These are phyloP conservation scores for Angomonas ambiguus DNA, from an alignment of 208 protist species.

Conservation along the genomic window DNA sequence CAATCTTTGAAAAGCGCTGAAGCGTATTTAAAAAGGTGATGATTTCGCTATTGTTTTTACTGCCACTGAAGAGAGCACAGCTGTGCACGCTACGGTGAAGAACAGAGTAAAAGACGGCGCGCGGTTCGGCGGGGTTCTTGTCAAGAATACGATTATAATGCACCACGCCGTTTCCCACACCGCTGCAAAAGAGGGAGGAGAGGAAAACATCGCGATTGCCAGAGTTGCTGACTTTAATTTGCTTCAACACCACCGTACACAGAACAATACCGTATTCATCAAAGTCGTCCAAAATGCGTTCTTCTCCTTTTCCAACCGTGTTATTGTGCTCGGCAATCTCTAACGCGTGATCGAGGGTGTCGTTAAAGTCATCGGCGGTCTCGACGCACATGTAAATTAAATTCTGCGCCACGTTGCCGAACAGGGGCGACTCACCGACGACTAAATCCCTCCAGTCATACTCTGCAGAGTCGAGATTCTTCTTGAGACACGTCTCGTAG, in stretches of 20 bases:
- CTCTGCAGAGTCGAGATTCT: neutral
- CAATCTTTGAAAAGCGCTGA: constrained; percentile 58
- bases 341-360: constrained; percentile 43
- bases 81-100: constrained; percentile 61
- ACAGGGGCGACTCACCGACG: constrained; percentile 66
- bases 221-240: constrained; percentile 29
- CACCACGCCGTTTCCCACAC: constrained; percentile 59
- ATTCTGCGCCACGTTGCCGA: constrained; percentile 66
- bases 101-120: constrained; percentile 67
- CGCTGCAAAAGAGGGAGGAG: constrained; percentile 68
- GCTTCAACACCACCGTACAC: constrained; percentile 61
- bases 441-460: constrained; percentile 29
- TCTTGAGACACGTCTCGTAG: neutral
- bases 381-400: constrained; percentile 50
- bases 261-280: constrained; percentile 67
- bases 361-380: constrained; percentile 56
- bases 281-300: constrained; percentile 14
- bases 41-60: constrained; percentile 20
- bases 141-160: constrained; percentile 79
- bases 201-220: constrained; percentile 57
- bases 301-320: neutral
- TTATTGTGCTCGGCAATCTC: constrained; percentile 18
- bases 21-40: constrained; percentile 44
- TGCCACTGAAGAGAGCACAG: constrained; percentile 39
- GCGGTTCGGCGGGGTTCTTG: constrained; percentile 79